These are phyloP conservation scores for Cornus controversa DNA, from an alignment of 148 eudicot genomes.

Conservation along the genomic window DNA sequence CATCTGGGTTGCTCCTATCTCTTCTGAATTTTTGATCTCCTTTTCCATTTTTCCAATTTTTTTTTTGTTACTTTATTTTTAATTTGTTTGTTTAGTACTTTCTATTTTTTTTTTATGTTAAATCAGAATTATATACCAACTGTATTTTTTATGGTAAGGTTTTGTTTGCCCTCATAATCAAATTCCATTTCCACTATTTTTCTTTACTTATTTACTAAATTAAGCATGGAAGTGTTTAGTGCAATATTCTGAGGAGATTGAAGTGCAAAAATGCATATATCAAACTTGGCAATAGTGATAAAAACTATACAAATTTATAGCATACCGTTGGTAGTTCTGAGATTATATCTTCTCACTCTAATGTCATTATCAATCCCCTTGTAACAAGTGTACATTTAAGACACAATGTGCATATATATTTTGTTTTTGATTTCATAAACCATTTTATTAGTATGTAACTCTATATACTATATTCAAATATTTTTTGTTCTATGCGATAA, in stretches of 20 bases:
- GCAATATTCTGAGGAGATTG: conserved; percentile 49
- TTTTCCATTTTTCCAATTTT: conserved; percentile 1
- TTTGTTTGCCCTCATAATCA: conserved; percentile 8
- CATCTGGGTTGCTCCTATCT: not conserved
- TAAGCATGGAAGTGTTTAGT: not conserved
- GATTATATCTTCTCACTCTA: not conserved
- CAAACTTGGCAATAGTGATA: not conserved
- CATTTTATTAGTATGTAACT: no score
- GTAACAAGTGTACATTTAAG: no score
- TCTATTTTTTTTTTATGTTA: conserved; percentile 9
- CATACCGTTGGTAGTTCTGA: not conserved
- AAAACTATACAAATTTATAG: not conserved
- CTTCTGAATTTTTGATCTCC: not conserved
- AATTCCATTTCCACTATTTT: not conserved
- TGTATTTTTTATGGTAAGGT: conserved; percentile 88
- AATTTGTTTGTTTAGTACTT: not conserved
- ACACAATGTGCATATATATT: no score
- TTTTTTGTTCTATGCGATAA: no score
- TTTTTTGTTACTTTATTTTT: no score
- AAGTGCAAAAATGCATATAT: not conserved
- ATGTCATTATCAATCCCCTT: not conserved
- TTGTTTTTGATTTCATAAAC: no score
- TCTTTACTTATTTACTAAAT: not conserved
- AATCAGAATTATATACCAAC: conserved; percentile 96
- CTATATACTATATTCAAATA: no score